Conservation (phyloP, 805 yeast genomes). For the Starmera amethionina region DNA sequence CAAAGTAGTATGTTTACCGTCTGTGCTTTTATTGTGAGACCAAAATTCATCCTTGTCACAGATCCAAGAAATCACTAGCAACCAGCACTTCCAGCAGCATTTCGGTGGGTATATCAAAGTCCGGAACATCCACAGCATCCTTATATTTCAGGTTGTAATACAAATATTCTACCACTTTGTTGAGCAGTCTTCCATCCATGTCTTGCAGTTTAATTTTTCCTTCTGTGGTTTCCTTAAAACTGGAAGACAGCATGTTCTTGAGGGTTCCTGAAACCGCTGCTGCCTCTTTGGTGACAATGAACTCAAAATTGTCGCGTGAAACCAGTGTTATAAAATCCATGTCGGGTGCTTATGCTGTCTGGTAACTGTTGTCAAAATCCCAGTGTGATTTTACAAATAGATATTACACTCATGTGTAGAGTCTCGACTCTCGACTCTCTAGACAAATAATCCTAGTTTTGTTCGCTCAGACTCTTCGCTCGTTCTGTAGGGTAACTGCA, state of each 20-base stretch:
- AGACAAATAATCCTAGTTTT: no score
- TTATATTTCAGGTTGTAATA: conserved; percentile 65
- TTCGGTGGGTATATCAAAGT: conserved; percentile 87
- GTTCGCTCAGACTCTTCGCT: no score
- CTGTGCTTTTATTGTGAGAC: no score
- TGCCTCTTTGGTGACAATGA: conserved; percentile 56
- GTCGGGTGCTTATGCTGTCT: not conserved
- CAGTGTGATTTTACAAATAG: no score
- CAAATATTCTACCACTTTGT: conserved; percentile 77
- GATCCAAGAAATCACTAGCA: conserved; percentile 85
- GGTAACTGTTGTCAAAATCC: no score
- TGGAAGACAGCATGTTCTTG: conserved; percentile 42
- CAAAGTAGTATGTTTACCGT: no score
- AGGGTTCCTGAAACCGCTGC: conserved; percentile 66
- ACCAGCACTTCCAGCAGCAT: conserved; percentile 85
- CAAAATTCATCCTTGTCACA: conserved; percentile 18
- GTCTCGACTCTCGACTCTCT: no score
- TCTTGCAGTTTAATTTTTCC: conserved; percentile 47
- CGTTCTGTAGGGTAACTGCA: no score
- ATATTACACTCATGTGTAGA: no score
- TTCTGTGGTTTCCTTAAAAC: conserved; percentile 51
- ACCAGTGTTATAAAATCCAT: conserved; percentile 48
- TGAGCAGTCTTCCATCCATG: conserved; percentile 62
- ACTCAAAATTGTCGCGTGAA: conserved; percentile 62
- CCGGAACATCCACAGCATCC: conserved; percentile 59